Percentiles rank a stretch among this genome's conserved stretches.
phyloP scores from a whole-genome alignment of 192 early-diverging fungal species.

The Entomortierella lignicola region DNA sequence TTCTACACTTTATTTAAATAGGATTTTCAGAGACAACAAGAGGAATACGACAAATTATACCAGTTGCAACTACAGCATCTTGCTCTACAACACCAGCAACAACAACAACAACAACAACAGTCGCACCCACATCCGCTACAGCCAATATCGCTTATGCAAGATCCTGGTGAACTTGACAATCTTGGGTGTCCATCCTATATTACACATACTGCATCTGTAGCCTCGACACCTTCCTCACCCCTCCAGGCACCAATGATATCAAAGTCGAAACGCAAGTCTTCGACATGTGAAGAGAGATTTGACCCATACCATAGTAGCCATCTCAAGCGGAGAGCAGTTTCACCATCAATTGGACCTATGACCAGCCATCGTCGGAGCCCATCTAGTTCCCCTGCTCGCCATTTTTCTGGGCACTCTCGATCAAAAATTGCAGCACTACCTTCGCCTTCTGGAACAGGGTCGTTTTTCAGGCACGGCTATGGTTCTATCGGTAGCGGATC shows the following conservation, averaged over 20 bases:
- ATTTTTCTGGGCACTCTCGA: constrained; percentile 28
- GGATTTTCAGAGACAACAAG: constrained; percentile 40
- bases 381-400: constrained; percentile 43
- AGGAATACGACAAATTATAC: constrained; percentile 40
- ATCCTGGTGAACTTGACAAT: neutral
- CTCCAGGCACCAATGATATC: constrained; percentile 24
- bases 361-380: constrained; percentile 37
- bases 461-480: constrained; percentile 20
- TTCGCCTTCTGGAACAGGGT: constrained; percentile 34
- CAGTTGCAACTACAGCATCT: constrained; percentile 35
- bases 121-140: constrained; percentile 32
- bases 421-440: constrained; percentile 36
- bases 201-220: constrained; percentile 2
- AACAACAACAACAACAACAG: constrained; percentile 24
- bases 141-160: constrained; percentile 10
- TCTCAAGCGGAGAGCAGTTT: constrained; percentile 45
- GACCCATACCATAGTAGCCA: constrained; percentile 46
- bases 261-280: constrained; percentile 42
- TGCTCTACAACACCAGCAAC: constrained; percentile 4
- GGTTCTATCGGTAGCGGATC: neutral
- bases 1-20: neutral
- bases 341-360: constrained; percentile 46
- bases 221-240: constrained; percentile 28
- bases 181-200: constrained; percentile 3
- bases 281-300: constrained; percentile 51